Percentiles rank a stretch among this genome's conserved stretches.
Evolutionary conservation across 352 stramenopile species (phyloP).

Genomic region (Phytophthora sojae): DNA sequence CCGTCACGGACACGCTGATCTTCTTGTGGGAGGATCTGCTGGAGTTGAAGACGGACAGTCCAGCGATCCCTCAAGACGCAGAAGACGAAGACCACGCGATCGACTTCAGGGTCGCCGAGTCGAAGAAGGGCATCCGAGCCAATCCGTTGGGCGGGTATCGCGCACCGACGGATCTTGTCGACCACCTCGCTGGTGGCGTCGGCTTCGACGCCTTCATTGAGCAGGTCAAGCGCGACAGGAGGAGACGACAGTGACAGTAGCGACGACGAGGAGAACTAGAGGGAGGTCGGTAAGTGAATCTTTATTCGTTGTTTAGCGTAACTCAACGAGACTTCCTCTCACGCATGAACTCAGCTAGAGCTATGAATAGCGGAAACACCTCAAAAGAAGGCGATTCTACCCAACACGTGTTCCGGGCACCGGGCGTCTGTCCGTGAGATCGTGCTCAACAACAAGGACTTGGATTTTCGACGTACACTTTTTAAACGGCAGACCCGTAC

Average conservation of each 20-base stretch:
- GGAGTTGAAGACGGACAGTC: constrained; percentile 28
- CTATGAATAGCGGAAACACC: too few relatives aligned
- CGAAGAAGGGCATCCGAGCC: constrained; percentile 60
- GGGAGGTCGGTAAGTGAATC: constrained; percentile 25
- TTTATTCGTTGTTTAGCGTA: too few relatives aligned
- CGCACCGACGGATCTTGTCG: constrained; percentile 82
- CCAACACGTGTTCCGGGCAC: too few relatives aligned
- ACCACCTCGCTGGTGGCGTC: constrained; percentile 72
- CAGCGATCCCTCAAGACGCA: constrained; percentile 21
- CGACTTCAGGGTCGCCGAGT: constrained; percentile 86
- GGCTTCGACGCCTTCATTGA: constrained; percentile 87
- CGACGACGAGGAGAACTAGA: constrained; percentile 39
- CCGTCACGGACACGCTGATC: constrained; percentile 92
- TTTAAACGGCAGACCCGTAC: too few relatives aligned
- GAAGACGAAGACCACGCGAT: constrained; percentile 63
- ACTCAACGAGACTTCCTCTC: too few relatives aligned
- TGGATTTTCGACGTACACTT: too few relatives aligned
- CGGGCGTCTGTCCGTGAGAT: too few relatives aligned
- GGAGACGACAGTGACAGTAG: constrained; percentile 34
- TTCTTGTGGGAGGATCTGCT: constrained; percentile 93
- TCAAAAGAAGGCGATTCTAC: too few relatives aligned
- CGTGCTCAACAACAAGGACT: too few relatives aligned
- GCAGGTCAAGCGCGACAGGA: constrained; percentile 80
- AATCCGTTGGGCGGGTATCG: constrained; percentile 83
- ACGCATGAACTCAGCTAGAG: too few relatives aligned